Base-by-base conservation (phyloP, 2,329 filamentous ascomycete genomes). In the Trichoderma aggressivum region DNA sequence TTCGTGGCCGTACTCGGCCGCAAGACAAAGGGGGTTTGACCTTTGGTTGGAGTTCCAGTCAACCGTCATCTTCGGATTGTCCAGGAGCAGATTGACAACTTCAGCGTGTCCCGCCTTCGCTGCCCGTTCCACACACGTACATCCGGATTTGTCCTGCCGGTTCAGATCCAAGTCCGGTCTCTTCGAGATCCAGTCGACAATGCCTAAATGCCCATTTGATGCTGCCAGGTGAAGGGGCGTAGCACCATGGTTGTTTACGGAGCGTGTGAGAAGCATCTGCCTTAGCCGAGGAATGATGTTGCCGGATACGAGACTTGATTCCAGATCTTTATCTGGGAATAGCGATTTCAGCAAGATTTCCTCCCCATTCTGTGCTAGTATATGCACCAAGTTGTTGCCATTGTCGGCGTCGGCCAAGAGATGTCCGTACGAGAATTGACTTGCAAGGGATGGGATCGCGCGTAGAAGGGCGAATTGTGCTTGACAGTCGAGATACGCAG, bases 341-440 rank as follows among this genome's bases (percentile, higher is more conserved):
- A 68, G 11, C 3, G n/a, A 47, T n/a, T 60, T 59, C 7, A 68
- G 18, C 16, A 59, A 16, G 12, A 4, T 3, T n/a, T 50, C 65
- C 28, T 60, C 55, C 14, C 64, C 65, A 2, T 50, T n/a, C n/a
- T n/a, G 55, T 34, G 55, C 65, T 34, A 68, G 36, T 16, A 68
- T 59, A 60, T 68, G 65, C 55, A 68, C 55, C 28, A 68, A 26
- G n/a, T 26, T 68, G 36, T 68, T 60, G 65, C 65, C 65, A 26
- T 59, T 26, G 26, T 68, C 65, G 7, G 18, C 6, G 3, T 39
- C 39, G 10, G 66, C 32, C 12, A 61, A n/a, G 36, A 70, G 39
- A 39, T 62, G 58, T 12, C 43, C 24, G 32, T 68, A 68, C n/a
- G 43, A 18, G 21, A 70, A 30, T 28, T 70, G n/a, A 32, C 47